Evolutionary conservation across 2,329 filamentous ascomycete genomes (phyloP), one percentile per base, ranked within the genome.

Genomic region (Amauroascus verrucosus): DNA sequence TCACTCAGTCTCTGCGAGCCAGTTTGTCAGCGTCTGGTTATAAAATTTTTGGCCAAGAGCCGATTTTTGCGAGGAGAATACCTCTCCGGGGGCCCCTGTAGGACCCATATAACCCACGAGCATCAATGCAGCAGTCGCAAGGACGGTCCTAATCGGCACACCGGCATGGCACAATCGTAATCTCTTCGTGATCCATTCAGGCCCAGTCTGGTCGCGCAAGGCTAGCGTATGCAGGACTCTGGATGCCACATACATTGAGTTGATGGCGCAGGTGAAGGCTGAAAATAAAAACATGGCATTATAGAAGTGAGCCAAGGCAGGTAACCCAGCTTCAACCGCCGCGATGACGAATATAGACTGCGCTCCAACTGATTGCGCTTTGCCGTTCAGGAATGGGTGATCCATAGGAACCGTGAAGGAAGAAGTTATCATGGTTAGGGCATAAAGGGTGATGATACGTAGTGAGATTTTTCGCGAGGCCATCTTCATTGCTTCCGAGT

Each of bases 261-360:
- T 73, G 51, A 73, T 68, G 0, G 67, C 72, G 8, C 67, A 67
- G 1, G 70, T 70, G 26, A 68, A 67, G 1, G 72, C 70, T 0
- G 71, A 72, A 58, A 75, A 73, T 33, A 75, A 65, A 60, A 70
- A 73, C 54, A 75, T 70, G 1, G 67, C 71, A 48, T 74, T 74
- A 59, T 74, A 68, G 51, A 75, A 66, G 43, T 68, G 66, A 1
- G 72, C 71, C 58, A 66, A 66, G 5, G 61, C 63, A 1, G 62
- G 60, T 18, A 73, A 59, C 11, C 67, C 65, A 38, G 67, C 70
- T 28, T 69, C 64, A 2, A 75, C 67, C 37, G 67, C 67, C 7
- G 72, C 67, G 20, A 75, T 61, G 26, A 75, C 65, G 61, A 72
- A 73, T 18, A 70, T 57, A 1, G 70, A 70, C 43, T 67, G 62